A percentile compares a stretch with the other conserved stretches of the same genome.
Evolutionary conservation across 2,329 filamentous ascomycete genomes (phyloP).

Genomic region (Penicillium aurantiogriseum): DNA sequence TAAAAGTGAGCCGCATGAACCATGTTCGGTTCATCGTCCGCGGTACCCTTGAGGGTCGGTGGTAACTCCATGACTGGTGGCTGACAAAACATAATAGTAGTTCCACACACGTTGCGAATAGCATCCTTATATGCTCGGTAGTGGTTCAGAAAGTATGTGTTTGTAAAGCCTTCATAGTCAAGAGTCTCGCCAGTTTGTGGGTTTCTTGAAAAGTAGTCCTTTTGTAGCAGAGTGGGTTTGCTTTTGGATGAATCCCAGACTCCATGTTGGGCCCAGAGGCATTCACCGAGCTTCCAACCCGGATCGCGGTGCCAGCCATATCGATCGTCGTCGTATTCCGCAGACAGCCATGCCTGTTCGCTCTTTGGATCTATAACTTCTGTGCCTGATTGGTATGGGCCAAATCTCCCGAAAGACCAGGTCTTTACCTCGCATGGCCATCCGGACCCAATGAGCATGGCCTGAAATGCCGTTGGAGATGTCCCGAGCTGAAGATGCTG

Average conservation of each 20-base stretch:
- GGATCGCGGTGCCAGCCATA: conserved; percentile 90
- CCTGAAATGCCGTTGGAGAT: conserved; percentile 90
- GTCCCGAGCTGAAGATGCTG: conserved; percentile 92
- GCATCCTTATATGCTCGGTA: conserved; percentile 73
- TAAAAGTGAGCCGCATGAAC: conserved; percentile 96
- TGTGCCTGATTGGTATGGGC: conserved; percentile 84
- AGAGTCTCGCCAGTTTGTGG: conserved; percentile 71
- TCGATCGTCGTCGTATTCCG: conserved; percentile 74
- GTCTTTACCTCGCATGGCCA: conserved; percentile 83
- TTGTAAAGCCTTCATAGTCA: conserved; percentile 82
- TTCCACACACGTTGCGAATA: conserved; percentile 73
- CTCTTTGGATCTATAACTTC: conserved; percentile 84
- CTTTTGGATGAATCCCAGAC: conserved; percentile 73
- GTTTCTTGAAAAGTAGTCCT: conserved; percentile 82
- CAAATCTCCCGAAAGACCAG: conserved; percentile 91
- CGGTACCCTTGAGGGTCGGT: conserved; percentile 79
- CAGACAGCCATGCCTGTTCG: conserved; percentile 78
- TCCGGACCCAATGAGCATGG: conserved; percentile 83
- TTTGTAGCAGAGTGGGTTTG: conserved; percentile 72
- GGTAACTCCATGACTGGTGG: conserved; percentile 90
- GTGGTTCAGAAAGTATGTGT: conserved; percentile 85
- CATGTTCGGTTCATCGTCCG: conserved; percentile 84
- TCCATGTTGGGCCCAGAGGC: conserved; percentile 94
- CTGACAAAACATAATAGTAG: conserved; percentile 86
- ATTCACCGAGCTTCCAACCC: conserved; percentile 92